These are phyloP conservation scores for Gossypium stocksii DNA, from an alignment of 345 rosid genomes.

Conservation along the genomic window DNA sequence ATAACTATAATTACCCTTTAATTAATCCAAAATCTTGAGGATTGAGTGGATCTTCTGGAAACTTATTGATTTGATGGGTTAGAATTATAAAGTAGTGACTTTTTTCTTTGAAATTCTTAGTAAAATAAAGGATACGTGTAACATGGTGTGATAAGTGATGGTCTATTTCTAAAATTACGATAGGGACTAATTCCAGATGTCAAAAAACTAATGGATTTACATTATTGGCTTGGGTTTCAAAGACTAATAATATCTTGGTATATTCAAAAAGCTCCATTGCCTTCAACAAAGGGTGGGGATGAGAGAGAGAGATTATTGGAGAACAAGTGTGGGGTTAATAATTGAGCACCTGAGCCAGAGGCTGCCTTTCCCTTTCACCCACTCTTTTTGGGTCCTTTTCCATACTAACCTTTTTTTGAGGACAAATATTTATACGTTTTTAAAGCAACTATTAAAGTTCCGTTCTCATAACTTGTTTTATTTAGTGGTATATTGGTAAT, in stretches of 20 bases:
- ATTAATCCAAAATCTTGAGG: not conserved
- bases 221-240: not conserved
- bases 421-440: too few relatives aligned
- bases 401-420: too few relatives aligned
- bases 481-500: too few relatives aligned
- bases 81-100: too few relatives aligned
- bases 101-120: not conserved
- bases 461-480: too few relatives aligned
- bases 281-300: not conserved
- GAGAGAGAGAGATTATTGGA: not conserved
- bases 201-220: not conserved
- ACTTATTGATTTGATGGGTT: not conserved
- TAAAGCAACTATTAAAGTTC: too few relatives aligned
- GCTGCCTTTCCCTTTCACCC: constrained; percentile 17
- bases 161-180: not conserved
- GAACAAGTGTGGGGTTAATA: constrained; percentile 14
- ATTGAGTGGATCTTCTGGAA: not conserved
- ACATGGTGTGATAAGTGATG: not conserved
- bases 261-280: not conserved
- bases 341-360: constrained; percentile 16
- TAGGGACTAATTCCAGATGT: constrained; percentile 1
- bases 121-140: not conserved
- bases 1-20: not conserved
- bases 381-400: constrained; percentile 13
- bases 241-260: not conserved